Evolutionary conservation across 331 rosid genomes (phyloP), one percentile per base, ranked within the genome.

Genomic region (Prunus yedoensis): DNA sequence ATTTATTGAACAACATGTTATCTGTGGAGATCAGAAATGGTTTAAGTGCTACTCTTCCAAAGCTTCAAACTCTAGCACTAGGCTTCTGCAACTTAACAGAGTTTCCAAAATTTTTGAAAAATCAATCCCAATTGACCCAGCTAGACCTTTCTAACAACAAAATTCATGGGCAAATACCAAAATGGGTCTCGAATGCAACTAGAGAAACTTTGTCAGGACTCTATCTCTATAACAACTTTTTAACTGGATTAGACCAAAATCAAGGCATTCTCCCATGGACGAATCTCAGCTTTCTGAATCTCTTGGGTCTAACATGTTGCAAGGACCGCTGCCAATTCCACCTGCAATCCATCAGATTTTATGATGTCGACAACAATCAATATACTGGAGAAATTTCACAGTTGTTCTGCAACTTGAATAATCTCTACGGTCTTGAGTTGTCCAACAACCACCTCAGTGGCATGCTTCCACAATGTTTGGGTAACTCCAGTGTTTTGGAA

Each of bases 191-290:
- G 63, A 58, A 58, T 23, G 63, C 63, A 11, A 21, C 32, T 23
- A 23, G 3, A 4, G 17, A 58, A 58, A 11, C 3, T 0, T 51
- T 51, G 20, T 17, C 0, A 0, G 1, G 0, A 0, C 30, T 57
- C 0, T 0, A 0, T 0, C 63, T 57, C 5, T 0, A 0, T 10
- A 0, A 1, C 8, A 21, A 57, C 13, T n/a, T 3, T 20, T 2
- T 53, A 0, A 58, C 63, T 0, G 35, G 63, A 13, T 58, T 58
- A 23, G 63, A 23, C 6, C 30, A 58, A 58, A 0, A 23, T 11
- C 32, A 9, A 1, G 21, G 20, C 59, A 56, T 56, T 56, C 28
- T 56, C 11, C 15, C 15, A 0, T 20, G 61, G 61, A 3, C 9
- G 1, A 3, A 56, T 20, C 41, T 35, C 8, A 4, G 0, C 7